Evolutionary conservation across 805 yeast species (phyloP).

Genomic region (Nakazawaea ambrosiae): DNA sequence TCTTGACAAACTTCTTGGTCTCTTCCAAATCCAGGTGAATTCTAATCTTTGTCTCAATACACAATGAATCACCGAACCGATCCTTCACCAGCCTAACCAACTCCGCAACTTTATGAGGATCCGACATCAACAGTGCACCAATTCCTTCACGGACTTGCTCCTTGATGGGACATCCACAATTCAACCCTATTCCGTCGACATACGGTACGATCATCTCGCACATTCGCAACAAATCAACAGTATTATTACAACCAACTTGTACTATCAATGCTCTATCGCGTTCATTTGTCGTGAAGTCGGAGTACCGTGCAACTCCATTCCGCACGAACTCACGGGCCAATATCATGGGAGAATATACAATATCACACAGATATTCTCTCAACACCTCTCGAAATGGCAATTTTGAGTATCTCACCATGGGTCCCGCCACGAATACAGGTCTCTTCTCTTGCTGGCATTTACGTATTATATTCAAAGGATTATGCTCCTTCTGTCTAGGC

Average conservation of each 20-base stretch:
- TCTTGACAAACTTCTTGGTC: constrained; percentile 64
- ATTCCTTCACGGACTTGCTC: constrained; percentile 95
- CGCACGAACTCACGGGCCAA: constrained; percentile 92
- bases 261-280: constrained; percentile 69
- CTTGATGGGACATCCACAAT: constrained; percentile 96
- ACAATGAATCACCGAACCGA: constrained; percentile 62
- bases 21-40: constrained; percentile 72
- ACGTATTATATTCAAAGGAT: constrained; percentile 45
- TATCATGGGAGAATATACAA: constrained; percentile 94
- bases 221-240: constrained; percentile 71
- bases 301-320: constrained; percentile 67
- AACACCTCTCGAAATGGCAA: constrained; percentile 82
- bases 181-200: constrained; percentile 89
- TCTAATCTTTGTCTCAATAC: constrained; percentile 87
- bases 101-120: constrained; percentile 68
- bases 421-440: constrained; percentile 73
- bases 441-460: constrained; percentile 39
- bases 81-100: constrained; percentile 83
- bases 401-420: constrained; percentile 96
- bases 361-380: constrained; percentile 66
- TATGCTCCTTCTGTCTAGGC: constrained; percentile 29
- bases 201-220: constrained; percentile 86
- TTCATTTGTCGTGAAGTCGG: constrained; percentile 80
- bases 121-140: constrained; percentile 90
- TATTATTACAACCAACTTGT: constrained; percentile 87